Evolutionary conservation across 768 basidiomycete genomes (phyloP).

Genomic region (Pholiota molesta): DNA sequence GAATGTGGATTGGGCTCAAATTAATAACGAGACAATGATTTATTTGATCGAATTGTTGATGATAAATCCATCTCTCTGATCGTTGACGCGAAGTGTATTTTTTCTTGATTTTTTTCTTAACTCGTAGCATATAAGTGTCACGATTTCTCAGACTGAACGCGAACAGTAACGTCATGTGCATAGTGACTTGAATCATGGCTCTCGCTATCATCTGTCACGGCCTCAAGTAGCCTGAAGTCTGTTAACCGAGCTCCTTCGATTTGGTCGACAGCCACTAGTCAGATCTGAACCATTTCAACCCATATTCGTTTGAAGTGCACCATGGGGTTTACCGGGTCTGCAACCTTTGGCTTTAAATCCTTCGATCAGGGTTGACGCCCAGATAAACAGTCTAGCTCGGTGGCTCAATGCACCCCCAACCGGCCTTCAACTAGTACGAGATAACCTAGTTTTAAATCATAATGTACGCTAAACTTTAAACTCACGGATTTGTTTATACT

Average conservation of each 20-base stretch:
- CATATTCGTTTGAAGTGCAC: neutral
- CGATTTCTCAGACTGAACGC: neutral
- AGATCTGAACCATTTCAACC: too few species aligned
- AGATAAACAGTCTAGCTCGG: slow-evolving; percentile 60
- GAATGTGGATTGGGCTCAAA: too few species aligned
- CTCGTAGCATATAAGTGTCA: too few species aligned
- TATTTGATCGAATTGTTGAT: too few species aligned
- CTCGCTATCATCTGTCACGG: too few species aligned
- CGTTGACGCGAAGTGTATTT: too few species aligned
- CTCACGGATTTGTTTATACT: slow-evolving; percentile 2
- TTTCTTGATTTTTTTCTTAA: too few species aligned
- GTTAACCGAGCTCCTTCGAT: too few species aligned
- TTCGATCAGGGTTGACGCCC: slow-evolving; percentile 6
- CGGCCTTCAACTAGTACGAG: slow-evolving; percentile 66
- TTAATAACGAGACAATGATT: too few species aligned
- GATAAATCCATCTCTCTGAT: too few species aligned
- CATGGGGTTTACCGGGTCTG: slow-evolving; percentile 70
- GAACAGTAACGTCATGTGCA: neutral
- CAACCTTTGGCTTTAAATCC: slow-evolving; percentile 10
- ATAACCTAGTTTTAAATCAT: slow-evolving; percentile 74
- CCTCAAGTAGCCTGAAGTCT: too few species aligned
- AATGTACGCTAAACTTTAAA: slow-evolving; percentile 43
- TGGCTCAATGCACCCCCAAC: slow-evolving; percentile 83
- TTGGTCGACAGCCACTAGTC: too few species aligned
- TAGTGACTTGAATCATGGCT: neutral